Conservation (phyloP, 2,329 filamentous ascomycete genomes). For the Sporothrix humicola region DNA sequence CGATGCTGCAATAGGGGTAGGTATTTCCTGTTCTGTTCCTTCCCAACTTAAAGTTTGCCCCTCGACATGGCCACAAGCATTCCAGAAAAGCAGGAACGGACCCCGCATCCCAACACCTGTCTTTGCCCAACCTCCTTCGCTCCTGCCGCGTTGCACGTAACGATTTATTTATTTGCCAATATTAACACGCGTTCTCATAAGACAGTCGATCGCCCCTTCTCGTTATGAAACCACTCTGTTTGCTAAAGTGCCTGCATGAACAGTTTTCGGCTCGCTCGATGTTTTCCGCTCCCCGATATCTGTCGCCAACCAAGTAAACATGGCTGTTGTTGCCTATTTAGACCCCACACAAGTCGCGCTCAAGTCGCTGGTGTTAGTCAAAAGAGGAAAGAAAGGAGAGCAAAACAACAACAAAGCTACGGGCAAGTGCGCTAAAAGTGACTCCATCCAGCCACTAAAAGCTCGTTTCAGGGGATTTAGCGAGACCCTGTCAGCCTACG, state of each 20-base stretch:
- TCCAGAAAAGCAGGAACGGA: constrained; percentile 29
- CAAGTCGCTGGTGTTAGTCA: constrained; percentile 4
- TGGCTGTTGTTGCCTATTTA: constrained; percentile 28
- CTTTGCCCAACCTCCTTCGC: constrained; percentile 4
- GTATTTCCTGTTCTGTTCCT: not conserved
- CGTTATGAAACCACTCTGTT: not conserved
- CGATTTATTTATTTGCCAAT: not conserved
- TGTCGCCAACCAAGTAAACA: not conserved
- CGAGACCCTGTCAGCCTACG: not conserved
- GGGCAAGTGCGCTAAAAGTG: not conserved
- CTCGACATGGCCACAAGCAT: constrained; percentile 16
- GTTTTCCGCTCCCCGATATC: not conserved
- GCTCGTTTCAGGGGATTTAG: not conserved
- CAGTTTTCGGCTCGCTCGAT: not conserved
- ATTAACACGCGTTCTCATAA: not conserved
- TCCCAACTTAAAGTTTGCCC: not conserved
- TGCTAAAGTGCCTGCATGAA: constrained; percentile 13
- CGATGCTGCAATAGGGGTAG: not conserved
- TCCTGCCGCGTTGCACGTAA: constrained; percentile 5
- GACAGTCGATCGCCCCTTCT: not conserved
- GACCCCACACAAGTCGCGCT: constrained; percentile 7
- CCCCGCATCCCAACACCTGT: constrained; percentile 24
- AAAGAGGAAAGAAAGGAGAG: constrained; percentile 24
- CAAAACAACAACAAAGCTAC: constrained; percentile 23
- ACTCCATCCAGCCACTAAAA: not conserved